These are phyloP conservation scores for Dalbergia oliveri DNA, from an alignment of 306 rosid genomes.

Conservation along the genomic window DNA sequence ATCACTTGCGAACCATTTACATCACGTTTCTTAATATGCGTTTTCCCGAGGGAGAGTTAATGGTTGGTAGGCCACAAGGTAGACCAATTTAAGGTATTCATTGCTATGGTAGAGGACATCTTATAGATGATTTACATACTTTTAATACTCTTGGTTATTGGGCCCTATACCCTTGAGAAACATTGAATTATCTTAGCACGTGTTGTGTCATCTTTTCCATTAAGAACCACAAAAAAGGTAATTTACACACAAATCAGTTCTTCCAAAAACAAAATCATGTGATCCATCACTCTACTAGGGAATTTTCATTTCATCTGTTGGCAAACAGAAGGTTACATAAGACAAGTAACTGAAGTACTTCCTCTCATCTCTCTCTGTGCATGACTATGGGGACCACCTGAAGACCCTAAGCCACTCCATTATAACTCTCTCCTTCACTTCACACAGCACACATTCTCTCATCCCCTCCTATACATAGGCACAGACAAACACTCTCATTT, in stretches of 20 bases:
- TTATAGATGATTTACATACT: neutral
- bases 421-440: slow-evolving; percentile 15
- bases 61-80: neutral
- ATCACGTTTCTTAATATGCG: neutral
- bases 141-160: neutral
- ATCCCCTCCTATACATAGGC: neutral
- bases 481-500: slow-evolving; percentile 5
- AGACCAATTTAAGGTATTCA: slow-evolving; percentile 19
- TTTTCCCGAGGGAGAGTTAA: slow-evolving; percentile 15
- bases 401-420: slow-evolving; percentile 1
- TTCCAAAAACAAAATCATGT: neutral
- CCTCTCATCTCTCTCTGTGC: neutral
- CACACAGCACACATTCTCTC: neutral
- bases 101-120: neutral
- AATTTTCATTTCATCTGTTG: slow-evolving; percentile 11
- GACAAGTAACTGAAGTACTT: neutral
- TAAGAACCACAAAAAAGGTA: neutral
- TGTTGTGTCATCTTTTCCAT: slow-evolving; percentile 3
- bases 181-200: neutral
- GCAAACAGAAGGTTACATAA: neutral
- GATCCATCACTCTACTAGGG: neutral
- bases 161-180: neutral
- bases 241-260: slow-evolving; percentile 3
- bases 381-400: neutral
- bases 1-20: neutral